Evolutionary conservation across 495 filamentous ascomycete species (phyloP), one percentile per base, ranked within the genome.

Genomic region (Sporormia fimetaria): DNA sequence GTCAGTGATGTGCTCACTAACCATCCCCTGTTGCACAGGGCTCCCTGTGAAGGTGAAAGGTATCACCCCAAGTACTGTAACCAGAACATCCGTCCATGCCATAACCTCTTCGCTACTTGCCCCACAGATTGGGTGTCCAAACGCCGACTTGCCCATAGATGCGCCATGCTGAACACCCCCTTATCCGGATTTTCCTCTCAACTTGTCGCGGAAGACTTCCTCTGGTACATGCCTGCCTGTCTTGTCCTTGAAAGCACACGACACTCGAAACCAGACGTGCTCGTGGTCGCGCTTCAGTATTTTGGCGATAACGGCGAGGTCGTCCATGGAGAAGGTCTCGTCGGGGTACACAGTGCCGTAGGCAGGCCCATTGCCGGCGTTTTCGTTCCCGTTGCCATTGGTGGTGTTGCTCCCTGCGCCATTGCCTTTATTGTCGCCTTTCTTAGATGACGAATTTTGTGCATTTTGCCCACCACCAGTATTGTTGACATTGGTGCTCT

Each of bases 131-230:
- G n/a, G n/a, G n/a, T n/a, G n/a, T n/a, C n/a, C n/a, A n/a, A n/a
- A n/a, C n/a, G n/a, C n/a, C n/a, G n/a, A n/a, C n/a, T n/a, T n/a
- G n/a, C n/a, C n/a, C n/a, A n/a, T n/a, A n/a, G n/a, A n/a, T n/a
- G n/a, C n/a, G n/a, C n/a, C n/a, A n/a, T n/a, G n/a, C n/a, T n/a
- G n/a, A n/a, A n/a, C n/a, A n/a, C n/a, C n/a, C n/a, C n/a, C n/a
- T n/a, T n/a, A n/a, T n/a, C n/a, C n/a, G n/a, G n/a, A n/a, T n/a
- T n/a, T n/a, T n/a, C n/a, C n/a, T n/a, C 25, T 31, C 1, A 63
- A 43, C 47, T 56, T 61, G 41, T 58, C 54, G 37, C 49, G 26
- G 21, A 63, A 43, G 33, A 55, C 52, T 3, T 54, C 41, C 31
- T 51, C 43, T 34, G 57, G 49, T 11, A 61, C 31, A 11, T 43